Evolutionary conservation across 768 basidiomycete genomes (phyloP), one percentile per base, ranked within the genome.

Genomic region (Scleroderma bovista): DNA sequence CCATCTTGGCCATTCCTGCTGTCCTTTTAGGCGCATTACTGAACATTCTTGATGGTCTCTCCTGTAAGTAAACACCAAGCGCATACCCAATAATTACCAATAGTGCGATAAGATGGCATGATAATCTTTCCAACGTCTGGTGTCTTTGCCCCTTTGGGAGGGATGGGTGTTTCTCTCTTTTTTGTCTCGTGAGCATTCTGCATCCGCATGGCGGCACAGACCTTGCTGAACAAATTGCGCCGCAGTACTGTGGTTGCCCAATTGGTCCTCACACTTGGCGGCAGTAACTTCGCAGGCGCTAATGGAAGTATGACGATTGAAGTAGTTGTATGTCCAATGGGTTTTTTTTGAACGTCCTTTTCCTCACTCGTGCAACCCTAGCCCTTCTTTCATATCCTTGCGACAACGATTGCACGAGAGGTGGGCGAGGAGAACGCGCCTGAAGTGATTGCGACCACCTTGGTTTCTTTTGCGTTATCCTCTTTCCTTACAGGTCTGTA

Each of bases 221-320:
- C n/a, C n/a, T n/a, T 46, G 19, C 34, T 33, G 12, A 19, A 20
- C n/a, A 38, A 8, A 48, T 56, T 20, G 23, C 33, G 11, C 47
- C 44, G 15, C 56, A 86, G 84, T 6, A 79, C 90, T 23, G 72
- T 92, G 45, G 64, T 95, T 32, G 74, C 93, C 0, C 95, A 97
- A 62, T 69, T 96, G 20, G 79, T 86, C 0, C 97, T 91, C 66
- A 85, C 88, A 1, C 66, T 84, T 9, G 94, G 93, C 5, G 95
- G 89, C 4, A 93, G 88, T 57, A 84, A 83, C 20, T 96, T 99
- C 65, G 83, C 83, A 9, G 90, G 89, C 44, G 92, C 86, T 2
- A 93, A 92, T 67, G 91, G 89, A 6, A 92, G 88, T 55, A 93
- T 94, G 93, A 96, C 97, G 93, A 97, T 99, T 53, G 95, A 98